These are phyloP conservation scores for Hygrocybe coccinea DNA, from an alignment of 768 basidiomycete species.

Conservation along the genomic window DNA sequence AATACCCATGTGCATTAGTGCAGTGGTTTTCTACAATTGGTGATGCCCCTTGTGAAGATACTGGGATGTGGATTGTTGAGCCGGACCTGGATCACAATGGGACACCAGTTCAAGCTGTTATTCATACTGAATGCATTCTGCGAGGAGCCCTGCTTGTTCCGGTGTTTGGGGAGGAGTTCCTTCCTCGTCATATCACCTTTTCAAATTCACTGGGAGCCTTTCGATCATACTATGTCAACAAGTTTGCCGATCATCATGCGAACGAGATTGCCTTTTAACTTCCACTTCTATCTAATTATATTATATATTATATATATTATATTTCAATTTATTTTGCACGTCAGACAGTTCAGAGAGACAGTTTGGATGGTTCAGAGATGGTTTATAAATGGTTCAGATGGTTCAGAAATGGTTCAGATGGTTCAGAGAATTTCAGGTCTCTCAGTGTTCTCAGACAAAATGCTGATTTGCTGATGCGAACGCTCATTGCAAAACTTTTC, in stretches of 20 bases:
- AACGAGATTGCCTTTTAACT: conserved; percentile 24
- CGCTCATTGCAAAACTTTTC: too few relatives aligned
- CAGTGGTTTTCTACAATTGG: conserved; percentile 21
- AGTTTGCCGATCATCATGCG: conserved; percentile 30
- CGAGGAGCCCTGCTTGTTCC: conserved; percentile 28
- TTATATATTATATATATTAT: too few relatives aligned
- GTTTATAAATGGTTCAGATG: too few relatives aligned
- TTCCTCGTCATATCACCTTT: conserved; percentile 17
- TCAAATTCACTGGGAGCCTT: conserved; percentile 23
- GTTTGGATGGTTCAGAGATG: too few relatives aligned
- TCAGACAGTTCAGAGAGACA: too few relatives aligned
- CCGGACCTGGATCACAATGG: conserved; percentile 12
- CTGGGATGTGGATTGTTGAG: conserved; percentile 23
- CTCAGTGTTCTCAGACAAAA: too few relatives aligned
- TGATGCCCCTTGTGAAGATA: conserved; percentile 17
- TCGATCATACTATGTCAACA: conserved; percentile 26
- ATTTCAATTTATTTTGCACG: too few relatives aligned
- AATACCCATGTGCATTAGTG: conserved; percentile 25
- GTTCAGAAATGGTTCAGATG: too few relatives aligned
- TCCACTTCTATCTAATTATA: too few relatives aligned
- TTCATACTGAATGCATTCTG: conserved; percentile 27
- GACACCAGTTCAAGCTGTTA: conserved; percentile 12
- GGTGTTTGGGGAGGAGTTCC: conserved; percentile 18
- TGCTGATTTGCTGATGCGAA: too few relatives aligned
- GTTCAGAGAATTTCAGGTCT: too few relatives aligned